Conservation (phyloP, 257 asterid genomes). For the Salvia rosmarinus region DNA sequence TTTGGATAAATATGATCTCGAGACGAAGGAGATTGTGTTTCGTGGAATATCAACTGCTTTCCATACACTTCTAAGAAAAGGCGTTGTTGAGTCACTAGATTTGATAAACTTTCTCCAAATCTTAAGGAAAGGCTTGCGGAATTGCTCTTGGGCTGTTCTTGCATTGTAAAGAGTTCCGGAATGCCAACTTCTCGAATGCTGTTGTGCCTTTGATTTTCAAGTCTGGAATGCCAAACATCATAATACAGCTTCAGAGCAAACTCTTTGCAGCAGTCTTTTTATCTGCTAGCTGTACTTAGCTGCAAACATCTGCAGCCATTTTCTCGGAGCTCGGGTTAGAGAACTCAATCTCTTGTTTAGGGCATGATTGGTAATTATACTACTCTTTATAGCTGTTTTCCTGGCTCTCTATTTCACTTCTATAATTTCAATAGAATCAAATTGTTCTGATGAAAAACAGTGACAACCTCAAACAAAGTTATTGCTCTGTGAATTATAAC, state of each 20-base stretch:
- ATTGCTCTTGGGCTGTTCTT: constrained; percentile 38
- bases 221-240: constrained; percentile 12
- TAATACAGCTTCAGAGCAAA: not conserved
- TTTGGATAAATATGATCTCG: constrained; percentile 69
- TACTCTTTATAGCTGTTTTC: constrained; percentile 5
- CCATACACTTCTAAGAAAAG: constrained; percentile 47
- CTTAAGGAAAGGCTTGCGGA: constrained; percentile 62
- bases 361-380: constrained; percentile 31
- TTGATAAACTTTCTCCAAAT: constrained; percentile 56
- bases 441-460: constrained; percentile 7
- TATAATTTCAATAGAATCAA: not conserved
- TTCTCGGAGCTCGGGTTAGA: not conserved
- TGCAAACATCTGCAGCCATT: constrained; percentile 7
- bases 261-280: not conserved
- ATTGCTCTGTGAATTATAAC: not conserved
- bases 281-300: not conserved
- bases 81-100: constrained; percentile 64
- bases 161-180: constrained; percentile 25
- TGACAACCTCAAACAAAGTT: not conserved
- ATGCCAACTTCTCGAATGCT: constrained; percentile 1
- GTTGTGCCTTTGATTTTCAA: constrained; percentile 1
- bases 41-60: constrained; percentile 64
- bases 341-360: not conserved
- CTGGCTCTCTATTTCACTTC: not conserved
- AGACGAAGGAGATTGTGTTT: constrained; percentile 61